A percentile compares a stretch with the other conserved stretches of the same genome.
Conservation (phyloP, 2,329 filamentous ascomycete species). For the Leptographium flavum region DNA sequence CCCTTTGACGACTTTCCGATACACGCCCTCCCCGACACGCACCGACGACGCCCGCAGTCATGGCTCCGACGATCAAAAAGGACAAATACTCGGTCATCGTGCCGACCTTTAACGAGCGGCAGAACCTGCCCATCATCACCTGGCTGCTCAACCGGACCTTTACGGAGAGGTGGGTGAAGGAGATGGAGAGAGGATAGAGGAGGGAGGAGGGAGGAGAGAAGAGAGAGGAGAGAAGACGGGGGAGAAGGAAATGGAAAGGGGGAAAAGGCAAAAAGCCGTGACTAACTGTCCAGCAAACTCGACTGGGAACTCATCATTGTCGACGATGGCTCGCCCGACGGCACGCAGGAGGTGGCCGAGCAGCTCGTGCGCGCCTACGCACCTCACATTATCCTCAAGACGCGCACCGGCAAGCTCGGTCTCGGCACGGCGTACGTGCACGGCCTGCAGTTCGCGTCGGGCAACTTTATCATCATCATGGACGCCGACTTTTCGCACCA, state of each 20-base stretch:
- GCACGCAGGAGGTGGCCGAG: constrained; percentile 77
- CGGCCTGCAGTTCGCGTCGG: constrained; percentile 75
- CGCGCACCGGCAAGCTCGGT: constrained; percentile 89
- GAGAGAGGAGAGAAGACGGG: too few species aligned
- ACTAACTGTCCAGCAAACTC: constrained; percentile 49
- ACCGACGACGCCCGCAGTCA: too few species aligned
- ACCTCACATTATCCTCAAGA: constrained; percentile 67
- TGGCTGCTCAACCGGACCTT: constrained; percentile 92
- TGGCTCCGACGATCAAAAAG: constrained; percentile 33
- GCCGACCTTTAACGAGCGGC: constrained; percentile 96
- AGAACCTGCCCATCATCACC: constrained; percentile 88
- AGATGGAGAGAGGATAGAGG: background rate
- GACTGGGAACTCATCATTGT: constrained; percentile 97
- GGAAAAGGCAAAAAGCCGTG: background rate
- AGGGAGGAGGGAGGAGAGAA: background rate
- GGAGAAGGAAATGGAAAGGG: too few species aligned
- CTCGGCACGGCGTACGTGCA: constrained; percentile 94
- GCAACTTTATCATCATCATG: constrained; percentile 99
- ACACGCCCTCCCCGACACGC: too few species aligned
- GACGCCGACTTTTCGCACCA: constrained; percentile 99
- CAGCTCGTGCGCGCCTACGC: constrained; percentile 82
- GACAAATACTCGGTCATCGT: constrained; percentile 96
- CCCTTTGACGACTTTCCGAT: too few species aligned
- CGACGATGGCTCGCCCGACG: constrained; percentile 94
- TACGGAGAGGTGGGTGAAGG: constrained; percentile 57